A percentile compares a stretch with the other conserved stretches of the same genome.
Evolutionary conservation across 208 protist species (phyloP).

Genomic region (Leishmania martiniquensis): DNA sequence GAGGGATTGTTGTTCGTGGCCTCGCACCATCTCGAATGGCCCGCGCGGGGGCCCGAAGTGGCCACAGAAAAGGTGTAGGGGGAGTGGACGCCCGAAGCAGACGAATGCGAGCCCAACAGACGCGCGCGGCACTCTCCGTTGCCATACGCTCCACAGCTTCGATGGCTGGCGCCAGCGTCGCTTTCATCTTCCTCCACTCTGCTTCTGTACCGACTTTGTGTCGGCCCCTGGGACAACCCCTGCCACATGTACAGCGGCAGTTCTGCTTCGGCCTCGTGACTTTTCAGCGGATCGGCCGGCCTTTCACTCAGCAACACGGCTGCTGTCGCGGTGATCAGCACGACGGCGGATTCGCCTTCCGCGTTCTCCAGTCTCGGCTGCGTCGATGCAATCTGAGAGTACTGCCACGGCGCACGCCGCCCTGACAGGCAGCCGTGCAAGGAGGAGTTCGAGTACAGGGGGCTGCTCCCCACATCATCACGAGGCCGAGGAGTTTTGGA

Average conservation of each 20-base stretch:
- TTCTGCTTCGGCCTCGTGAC: not conserved
- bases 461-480: not conserved
- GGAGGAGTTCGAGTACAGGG: not conserved
- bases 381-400: not conserved
- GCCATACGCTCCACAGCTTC: not conserved
- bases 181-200: not conserved
- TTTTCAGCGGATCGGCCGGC: constrained; percentile 3
- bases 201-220: not conserved
- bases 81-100: not conserved
- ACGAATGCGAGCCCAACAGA: not conserved
- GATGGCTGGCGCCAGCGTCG: not conserved
- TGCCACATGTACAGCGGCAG: not conserved
- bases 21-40: not conserved
- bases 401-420: not conserved
- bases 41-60: not conserved
- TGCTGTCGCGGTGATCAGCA: not conserved
- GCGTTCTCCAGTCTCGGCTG: not conserved
- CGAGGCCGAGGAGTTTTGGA: not conserved
- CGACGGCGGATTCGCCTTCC: not conserved
- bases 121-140: not conserved
- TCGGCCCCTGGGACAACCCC: not conserved
- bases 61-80: constrained; percentile 8
- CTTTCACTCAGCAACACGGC: constrained; percentile 2
- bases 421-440: not conserved
- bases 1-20: not conserved